Percentiles rank a stretch among this genome's conserved stretches.
Conservation (phyloP, 768 basidiomycete genomes). For the Boletus barrowsii region DNA sequence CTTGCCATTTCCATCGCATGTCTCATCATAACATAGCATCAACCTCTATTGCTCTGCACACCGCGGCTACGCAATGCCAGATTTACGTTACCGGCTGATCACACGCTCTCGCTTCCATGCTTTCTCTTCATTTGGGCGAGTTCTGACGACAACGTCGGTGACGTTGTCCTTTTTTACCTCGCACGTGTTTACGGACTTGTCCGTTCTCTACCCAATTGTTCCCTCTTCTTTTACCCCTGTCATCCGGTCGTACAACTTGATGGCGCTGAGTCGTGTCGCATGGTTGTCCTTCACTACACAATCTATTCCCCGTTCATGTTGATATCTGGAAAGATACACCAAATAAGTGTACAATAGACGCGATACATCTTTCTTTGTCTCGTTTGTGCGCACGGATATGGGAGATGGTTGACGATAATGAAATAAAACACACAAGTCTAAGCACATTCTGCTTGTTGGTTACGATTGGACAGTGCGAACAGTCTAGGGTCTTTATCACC, state of each 20-base stretch:
- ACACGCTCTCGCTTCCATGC: background rate
- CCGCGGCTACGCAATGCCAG: background rate
- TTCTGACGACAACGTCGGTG: background rate
- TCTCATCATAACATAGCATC: constrained; percentile 28
- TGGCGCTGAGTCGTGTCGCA: background rate
- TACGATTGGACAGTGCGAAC: too few relatives aligned
- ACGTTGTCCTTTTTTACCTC: background rate
- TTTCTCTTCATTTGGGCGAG: background rate
- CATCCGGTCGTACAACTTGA: background rate
- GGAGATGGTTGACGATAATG: too few relatives aligned
- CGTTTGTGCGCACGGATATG: too few relatives aligned
- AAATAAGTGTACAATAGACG: background rate
- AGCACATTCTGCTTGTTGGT: too few relatives aligned
- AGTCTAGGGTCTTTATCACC: background rate
- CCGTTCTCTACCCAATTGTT: background rate
- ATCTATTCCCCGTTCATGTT: background rate
- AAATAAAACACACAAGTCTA: too few relatives aligned
- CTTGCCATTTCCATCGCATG: constrained; percentile 25
- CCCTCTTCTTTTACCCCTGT: background rate
- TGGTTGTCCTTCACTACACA: background rate
- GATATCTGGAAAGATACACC: background rate
- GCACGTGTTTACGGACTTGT: background rate
- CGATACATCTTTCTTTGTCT: background rate
- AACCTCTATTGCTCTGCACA: constrained; percentile 16
- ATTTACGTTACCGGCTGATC: background rate